Percentiles rank a stretch among this genome's conserved stretches.
These are phyloP conservation scores for Leccinum boreale DNA, from an alignment of 768 basidiomycete species.

Conservation along the genomic window DNA sequence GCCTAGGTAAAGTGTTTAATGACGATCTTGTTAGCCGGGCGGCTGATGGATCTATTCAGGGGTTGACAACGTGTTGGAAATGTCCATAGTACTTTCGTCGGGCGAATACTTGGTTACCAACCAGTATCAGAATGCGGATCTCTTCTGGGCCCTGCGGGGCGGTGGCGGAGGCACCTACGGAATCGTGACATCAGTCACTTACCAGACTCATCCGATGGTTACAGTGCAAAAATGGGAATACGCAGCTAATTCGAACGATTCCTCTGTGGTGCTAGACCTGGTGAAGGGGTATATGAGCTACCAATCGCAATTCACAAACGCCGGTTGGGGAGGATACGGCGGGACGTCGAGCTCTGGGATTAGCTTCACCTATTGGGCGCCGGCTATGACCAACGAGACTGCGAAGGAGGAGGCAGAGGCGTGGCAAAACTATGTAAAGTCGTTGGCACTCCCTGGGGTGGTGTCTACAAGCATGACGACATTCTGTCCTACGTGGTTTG, in stretches of 20 bases:
- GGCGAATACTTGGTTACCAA: neutral
- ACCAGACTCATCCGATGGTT: neutral
- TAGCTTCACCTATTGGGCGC: no score
- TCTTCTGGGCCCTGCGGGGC: neutral
- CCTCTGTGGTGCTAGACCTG: neutral
- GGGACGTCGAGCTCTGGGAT: no score
- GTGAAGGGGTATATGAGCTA: neutral
- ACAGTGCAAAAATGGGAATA: neutral
- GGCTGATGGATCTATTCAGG: neutral
- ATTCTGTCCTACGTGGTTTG: conserved; percentile 19
- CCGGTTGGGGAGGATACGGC: conserved; percentile 35
- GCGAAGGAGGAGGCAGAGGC: no score
- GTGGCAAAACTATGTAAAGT: no score
- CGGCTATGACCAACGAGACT: no score
- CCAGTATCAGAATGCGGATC: neutral
- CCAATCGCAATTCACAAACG: conserved; percentile 23
- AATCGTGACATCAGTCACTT: neutral
- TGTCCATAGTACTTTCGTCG: neutral
- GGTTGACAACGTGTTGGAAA: neutral
- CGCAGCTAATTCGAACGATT: neutral
- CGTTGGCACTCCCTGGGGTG: no score
- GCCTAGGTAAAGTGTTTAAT: neutral
- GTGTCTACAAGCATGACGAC: no score
- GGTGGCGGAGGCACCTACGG: neutral
- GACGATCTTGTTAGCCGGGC: neutral